phyloP scores from a whole-genome alignment of 2,329 filamentous ascomycete genomes.

The Colletotrichum paranaense region DNA sequence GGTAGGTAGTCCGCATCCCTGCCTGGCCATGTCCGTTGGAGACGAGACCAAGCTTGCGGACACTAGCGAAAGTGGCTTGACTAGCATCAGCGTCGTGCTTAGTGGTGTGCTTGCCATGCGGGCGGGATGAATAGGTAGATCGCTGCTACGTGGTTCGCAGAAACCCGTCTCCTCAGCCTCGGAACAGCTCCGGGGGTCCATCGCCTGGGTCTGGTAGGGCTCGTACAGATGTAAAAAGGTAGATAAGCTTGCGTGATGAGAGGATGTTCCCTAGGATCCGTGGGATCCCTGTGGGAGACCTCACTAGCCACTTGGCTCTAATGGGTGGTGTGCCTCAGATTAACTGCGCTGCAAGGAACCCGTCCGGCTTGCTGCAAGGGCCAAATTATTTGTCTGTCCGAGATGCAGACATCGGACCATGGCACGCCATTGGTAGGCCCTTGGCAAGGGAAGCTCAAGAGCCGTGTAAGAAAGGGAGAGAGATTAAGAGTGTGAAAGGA shows the following conservation, averaged over 20 bases:
- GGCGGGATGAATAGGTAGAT: not conserved
- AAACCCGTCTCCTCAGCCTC: slow-evolving; percentile 14
- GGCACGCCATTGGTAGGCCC: slow-evolving; percentile 5
- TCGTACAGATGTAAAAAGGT: not conserved
- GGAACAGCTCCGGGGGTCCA: not conserved
- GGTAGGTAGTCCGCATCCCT: slow-evolving; percentile 21
- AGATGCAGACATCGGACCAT: slow-evolving; percentile 26
- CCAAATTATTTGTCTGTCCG: slow-evolving; percentile 17
- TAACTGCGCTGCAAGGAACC: slow-evolving; percentile 31
- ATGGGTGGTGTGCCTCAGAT: slow-evolving; percentile 21
- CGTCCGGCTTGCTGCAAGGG: slow-evolving; percentile 28
- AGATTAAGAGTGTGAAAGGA: not conserved
- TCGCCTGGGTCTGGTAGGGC: not conserved
- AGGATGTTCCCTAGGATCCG: not conserved
- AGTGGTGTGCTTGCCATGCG: not conserved
- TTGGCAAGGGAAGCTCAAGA: slow-evolving; percentile 23
- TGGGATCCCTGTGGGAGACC: not conserved
- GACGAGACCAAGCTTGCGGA: slow-evolving; percentile 20
- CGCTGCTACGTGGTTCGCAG: slow-evolving; percentile 1
- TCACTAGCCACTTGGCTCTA: not conserved
- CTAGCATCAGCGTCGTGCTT: slow-evolving; percentile 20
- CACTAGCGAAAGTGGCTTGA: slow-evolving; percentile 33
- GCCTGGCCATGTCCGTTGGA: not conserved
- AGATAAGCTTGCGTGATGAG: not conserved
- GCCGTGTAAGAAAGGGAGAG: slow-evolving; percentile 16